Evolutionary conservation across 345 rosid genomes (phyloP), one percentile per base, ranked within the genome.

Genomic region (Turritis glabra): DNA sequence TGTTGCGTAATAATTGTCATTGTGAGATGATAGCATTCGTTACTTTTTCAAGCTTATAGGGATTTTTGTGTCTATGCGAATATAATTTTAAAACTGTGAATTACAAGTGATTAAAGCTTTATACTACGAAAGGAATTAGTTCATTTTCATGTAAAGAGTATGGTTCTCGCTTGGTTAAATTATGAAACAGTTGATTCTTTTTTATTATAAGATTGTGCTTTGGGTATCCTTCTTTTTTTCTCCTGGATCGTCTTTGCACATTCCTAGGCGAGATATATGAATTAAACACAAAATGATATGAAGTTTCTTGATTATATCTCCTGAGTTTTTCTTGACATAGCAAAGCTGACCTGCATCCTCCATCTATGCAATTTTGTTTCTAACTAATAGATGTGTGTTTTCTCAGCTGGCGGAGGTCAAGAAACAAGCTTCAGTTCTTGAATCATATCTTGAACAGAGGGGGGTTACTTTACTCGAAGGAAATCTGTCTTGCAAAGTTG

Each of bases 391-490:
- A 46, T 63, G 14, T 27, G n/a, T 56, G 35, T 50, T 65, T 58
- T 57, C 51, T 73, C 86, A 94, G 98, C 73, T 90, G 32, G 84
- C 77, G 44, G 87, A 86, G 80, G 79, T 77, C 29, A 88, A 83
- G 66, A 84, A 80, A 66, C 86, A 84, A 74, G 89, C 86, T 81
- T 81, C 81, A 23, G 71, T 94, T 80, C 95, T 94, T 67, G 91
- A 88, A 82, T 85, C 92, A 62, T 94, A 94, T 82, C 87, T 91
- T 76, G 93, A 89, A 64, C 98, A 89, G 80, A 87, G 96, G 71
- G 97, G 98, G 33, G 80, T 91, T 78, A 58, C 88, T 73, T 74
- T 94, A 40, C 93, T 86, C 3, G 90, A 90, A 69, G 98, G 89
- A 73, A 88, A 85, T 65, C 48, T 91, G 63, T 86, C 97, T 63